phyloP scores from a whole-genome alignment of 2,329 filamentous ascomycete species.

The Pseudogymnoascus sp. region DNA sequence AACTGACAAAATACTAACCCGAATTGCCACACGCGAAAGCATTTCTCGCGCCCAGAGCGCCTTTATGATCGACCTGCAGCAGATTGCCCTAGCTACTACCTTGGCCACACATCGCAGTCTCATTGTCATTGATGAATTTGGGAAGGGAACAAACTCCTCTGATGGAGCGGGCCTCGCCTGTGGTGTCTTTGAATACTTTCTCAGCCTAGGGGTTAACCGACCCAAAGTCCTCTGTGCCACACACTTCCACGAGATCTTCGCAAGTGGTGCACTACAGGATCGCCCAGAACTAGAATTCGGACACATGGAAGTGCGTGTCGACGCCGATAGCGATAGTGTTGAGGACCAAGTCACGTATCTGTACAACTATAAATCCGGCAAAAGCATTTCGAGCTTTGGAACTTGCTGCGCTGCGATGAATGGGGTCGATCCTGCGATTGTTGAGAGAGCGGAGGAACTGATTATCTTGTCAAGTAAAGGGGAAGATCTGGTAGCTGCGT shows the following conservation, averaged over 20 bases:
- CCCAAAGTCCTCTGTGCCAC: constrained; percentile 58
- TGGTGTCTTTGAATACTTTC: constrained; percentile 52
- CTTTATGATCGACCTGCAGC: constrained; percentile 75
- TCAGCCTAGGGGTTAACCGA: constrained; percentile 38
- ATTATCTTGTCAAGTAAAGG: constrained; percentile 61
- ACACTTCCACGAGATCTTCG: constrained; percentile 68
- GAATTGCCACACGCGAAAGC: constrained; percentile 68
- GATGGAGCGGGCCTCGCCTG: constrained; percentile 55
- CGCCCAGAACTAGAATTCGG: constrained; percentile 50
- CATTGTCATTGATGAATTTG: constrained; percentile 89
- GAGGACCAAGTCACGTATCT: constrained; percentile 67
- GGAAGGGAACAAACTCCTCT: constrained; percentile 54
- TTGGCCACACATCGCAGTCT: constrained; percentile 71
- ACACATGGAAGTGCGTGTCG: constrained; percentile 65
- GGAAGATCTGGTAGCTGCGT: constrained; percentile 69
- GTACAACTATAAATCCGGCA: constrained; percentile 62
- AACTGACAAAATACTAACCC: constrained; percentile 87
- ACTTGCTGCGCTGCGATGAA: constrained; percentile 81
- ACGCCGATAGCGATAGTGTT: constrained; percentile 43
- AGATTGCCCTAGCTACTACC: constrained; percentile 70
- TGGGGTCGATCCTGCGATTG: constrained; percentile 65
- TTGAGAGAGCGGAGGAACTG: constrained; percentile 70
- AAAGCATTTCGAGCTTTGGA: constrained; percentile 77
- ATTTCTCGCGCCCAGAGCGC: constrained; percentile 54
- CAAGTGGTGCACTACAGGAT: constrained; percentile 50